Base-by-base conservation (phyloP, 176 grass and related monocot species). In the Musa schizocarpa region DNA sequence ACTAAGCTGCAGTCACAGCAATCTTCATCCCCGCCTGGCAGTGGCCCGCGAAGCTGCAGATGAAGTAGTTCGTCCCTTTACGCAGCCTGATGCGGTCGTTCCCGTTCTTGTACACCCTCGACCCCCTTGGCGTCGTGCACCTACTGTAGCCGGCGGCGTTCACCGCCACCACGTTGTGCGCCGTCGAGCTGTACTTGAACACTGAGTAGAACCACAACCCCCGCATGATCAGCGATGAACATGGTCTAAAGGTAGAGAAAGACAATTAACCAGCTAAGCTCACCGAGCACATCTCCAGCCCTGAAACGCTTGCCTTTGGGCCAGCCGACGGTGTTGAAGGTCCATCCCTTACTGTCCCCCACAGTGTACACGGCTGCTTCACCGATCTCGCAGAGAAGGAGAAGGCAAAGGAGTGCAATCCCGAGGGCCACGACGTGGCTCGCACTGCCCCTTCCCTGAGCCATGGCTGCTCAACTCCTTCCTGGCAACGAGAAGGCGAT, bases 1-100 rank as follows among this genome's bases (percentile, higher is more conserved):
- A 64, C 52, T 79, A 79, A 59, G 66, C 27, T 6, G 66, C 77
- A 1, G 51, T 70, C 55, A 79, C 65, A 29, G 65, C 26, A 14
- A 79, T 59, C 77, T 79, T 79, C 77, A 79, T 79, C 53, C 77
- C 77, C 2, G 77, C 65, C 14, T 79, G 52, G 77, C 77, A 79
- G 65, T 79, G 77, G 11, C 77, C 77, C 2, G 34, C 52, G 17
- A 50, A 50, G 77, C 20, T 70, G 29, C 77, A 79, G 66, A 79
- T 49, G 77, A 79, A 79, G 77, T 58, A 70, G 53, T 79, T 69
- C 9, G 11, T 79, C 3, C 77, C 77, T 54, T 9, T 69, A 2
- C 77, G 24, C 11, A 71, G 77, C 25, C 63, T 79, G 52, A 79
- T 79, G 25, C 77, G 66, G 52, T 79, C 65, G 25, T 59, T 79